Conservation (phyloP, 352 stramenopile species). For the Phytopythium sindhum region DNA sequence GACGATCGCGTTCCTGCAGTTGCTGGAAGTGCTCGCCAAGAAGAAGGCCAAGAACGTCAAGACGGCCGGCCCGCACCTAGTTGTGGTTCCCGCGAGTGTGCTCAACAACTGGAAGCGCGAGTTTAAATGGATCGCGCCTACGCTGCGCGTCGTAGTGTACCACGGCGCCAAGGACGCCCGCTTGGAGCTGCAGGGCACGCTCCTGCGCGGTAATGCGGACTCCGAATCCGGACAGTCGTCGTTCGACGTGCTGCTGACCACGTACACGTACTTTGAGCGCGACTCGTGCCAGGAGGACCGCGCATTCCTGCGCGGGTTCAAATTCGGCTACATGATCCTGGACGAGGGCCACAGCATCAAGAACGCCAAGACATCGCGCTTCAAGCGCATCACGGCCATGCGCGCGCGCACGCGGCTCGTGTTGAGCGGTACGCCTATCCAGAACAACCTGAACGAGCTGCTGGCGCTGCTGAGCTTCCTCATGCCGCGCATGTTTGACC, state of each 20-base stretch:
- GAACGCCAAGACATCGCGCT: slow-evolving; percentile 87
- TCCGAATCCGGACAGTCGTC: slow-evolving; percentile 18
- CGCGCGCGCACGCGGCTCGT: slow-evolving; percentile 71
- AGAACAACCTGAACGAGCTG: slow-evolving; percentile 89
- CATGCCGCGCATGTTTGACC: slow-evolving; percentile 89
- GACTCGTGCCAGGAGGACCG: slow-evolving; percentile 83
- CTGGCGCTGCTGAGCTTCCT: slow-evolving; percentile 90
- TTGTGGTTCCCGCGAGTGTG: slow-evolving; percentile 92
- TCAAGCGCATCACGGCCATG: slow-evolving; percentile 85
- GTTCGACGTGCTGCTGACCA: slow-evolving; percentile 89
- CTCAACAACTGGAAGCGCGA: slow-evolving; percentile 93
- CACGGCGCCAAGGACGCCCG: slow-evolving; percentile 69
- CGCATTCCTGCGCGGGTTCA: slow-evolving; percentile 69
- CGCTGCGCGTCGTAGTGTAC: slow-evolving; percentile 85
- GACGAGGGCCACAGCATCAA: slow-evolving; percentile 94
- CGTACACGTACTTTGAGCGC: slow-evolving; percentile 91
- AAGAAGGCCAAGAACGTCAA: slow-evolving; percentile 17
- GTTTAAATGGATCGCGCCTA: slow-evolving; percentile 90
- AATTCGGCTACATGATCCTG: slow-evolving; percentile 92
- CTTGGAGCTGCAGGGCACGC: slow-evolving; percentile 46
- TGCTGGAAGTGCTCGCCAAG: slow-evolving; percentile 51
- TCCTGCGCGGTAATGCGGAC: slow-evolving; percentile 10
- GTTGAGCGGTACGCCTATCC: slow-evolving; percentile 86
- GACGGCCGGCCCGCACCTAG: slow-evolving; percentile 73
- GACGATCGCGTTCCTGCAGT: slow-evolving; percentile 73